Evolutionary conservation across 345 rosid species (phyloP).

Genomic region (Gossypium thurberi): DNA sequence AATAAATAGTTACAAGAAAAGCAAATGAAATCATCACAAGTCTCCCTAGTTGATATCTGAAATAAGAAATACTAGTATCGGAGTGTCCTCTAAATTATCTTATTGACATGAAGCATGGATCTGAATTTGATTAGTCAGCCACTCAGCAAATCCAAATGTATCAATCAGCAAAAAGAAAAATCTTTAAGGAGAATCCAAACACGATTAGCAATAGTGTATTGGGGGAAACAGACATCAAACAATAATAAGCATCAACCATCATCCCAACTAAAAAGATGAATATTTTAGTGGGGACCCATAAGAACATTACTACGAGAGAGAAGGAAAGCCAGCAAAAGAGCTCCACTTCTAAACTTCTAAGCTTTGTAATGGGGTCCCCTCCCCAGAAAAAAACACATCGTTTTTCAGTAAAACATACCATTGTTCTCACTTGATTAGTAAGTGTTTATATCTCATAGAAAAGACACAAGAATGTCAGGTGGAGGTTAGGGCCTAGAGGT

Average conservation of each 20-base stretch:
- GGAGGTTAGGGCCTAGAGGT: background rate
- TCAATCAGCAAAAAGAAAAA: background rate
- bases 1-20: no score
- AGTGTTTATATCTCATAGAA: no score
- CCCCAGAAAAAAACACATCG: background rate
- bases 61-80: background rate
- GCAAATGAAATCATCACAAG: background rate
- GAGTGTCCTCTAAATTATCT: no score
- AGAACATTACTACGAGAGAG: background rate
- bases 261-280: background rate
- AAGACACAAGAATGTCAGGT: no score
- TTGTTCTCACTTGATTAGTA: background rate
- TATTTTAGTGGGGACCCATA: conserved; percentile 23
- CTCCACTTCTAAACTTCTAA: background rate
- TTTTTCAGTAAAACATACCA: background rate
- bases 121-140: background rate
- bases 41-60: background rate
- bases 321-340: background rate
- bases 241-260: background rate
- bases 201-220: background rate
- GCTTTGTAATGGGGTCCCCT: background rate
- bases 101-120: background rate
- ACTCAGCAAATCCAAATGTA: background rate
- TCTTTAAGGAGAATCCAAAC: background rate
- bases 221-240: background rate